A percentile compares a stretch with the other conserved stretches of the same genome.
Evolutionary conservation across 768 basidiomycete species (phyloP).

Genomic region (Russula sp.): DNA sequence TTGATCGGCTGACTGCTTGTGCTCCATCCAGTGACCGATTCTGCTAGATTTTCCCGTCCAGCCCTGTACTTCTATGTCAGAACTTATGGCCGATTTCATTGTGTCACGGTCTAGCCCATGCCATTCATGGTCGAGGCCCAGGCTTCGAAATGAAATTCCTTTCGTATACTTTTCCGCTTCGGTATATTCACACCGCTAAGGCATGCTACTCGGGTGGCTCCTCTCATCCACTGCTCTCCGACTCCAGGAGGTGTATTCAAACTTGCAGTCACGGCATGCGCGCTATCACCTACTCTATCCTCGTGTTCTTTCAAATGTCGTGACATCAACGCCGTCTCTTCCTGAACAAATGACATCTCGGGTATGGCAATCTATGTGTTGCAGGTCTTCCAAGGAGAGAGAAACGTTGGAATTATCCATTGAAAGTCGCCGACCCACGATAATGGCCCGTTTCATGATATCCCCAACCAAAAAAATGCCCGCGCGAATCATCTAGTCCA

Average conservation of each 20-base stretch:
- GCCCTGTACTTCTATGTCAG: not conserved
- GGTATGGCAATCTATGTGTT: not conserved
- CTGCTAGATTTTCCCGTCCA: slow-evolving; percentile 28
- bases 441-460: not conserved
- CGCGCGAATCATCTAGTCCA: not conserved
- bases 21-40: slow-evolving; percentile 36
- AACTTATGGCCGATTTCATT: not conserved
- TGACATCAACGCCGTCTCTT: not conserved
- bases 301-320: not conserved
- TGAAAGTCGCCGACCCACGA: not conserved
- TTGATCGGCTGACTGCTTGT: slow-evolving; percentile 7
- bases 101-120: not conserved
- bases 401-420: not conserved
- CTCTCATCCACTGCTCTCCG: not conserved
- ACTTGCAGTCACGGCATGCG: no score
- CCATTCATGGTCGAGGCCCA: not conserved
- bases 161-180: not conserved
- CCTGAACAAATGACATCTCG: not conserved
- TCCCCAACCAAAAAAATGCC: not conserved
- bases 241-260: not conserved
- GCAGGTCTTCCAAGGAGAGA: not conserved
- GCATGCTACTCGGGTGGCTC: not conserved
- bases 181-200: not conserved
- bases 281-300: not conserved
- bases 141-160: not conserved